phyloP scores from a whole-genome alignment of 129 eudicot species.

The Pulicaria dysenterica region DNA sequence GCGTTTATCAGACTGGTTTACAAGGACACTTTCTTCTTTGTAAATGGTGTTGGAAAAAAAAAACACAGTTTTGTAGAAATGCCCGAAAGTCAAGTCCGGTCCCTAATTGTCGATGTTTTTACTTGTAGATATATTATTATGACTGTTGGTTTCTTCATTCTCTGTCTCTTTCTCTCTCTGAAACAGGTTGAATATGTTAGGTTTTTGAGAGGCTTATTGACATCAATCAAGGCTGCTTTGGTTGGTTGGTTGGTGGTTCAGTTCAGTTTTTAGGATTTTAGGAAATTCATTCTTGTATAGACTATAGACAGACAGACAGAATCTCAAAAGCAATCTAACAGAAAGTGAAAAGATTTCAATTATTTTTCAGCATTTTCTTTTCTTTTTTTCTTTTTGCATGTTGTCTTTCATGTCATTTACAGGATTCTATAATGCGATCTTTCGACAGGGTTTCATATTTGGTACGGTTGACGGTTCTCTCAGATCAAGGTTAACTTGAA shows the following conservation, averaged over 20 bases:
- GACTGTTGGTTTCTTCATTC: neutral
- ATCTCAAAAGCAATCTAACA: constrained; percentile 34
- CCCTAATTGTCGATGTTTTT: constrained; percentile 14
- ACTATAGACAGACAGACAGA: constrained; percentile 14
- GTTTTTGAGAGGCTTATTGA: neutral
- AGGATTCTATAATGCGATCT: no score
- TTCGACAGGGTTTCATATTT: no score
- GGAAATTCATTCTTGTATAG: constrained; percentile 42
- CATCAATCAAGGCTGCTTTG: constrained; percentile 18
- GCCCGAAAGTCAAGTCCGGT: constrained; percentile 7
- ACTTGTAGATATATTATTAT: constrained; percentile 27
- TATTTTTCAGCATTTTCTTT: neutral
- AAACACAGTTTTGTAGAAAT: constrained; percentile 70
- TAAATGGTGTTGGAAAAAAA: constrained; percentile 27
- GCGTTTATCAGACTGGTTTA: constrained; percentile 75
- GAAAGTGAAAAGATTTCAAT: neutral
- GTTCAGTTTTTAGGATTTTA: neutral
- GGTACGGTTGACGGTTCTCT: no score
- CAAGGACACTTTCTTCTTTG: constrained; percentile 52
- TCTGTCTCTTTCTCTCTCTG: neutral
- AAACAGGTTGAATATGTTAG: neutral
- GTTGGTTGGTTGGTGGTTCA: constrained; percentile 1
- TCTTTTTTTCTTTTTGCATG: neutral
- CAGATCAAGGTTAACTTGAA: no score
- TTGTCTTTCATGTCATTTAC: neutral